These are phyloP conservation scores for Epichloe brachyelytri DNA, from an alignment of 2,329 filamentous ascomycete species.

Conservation along the genomic window DNA sequence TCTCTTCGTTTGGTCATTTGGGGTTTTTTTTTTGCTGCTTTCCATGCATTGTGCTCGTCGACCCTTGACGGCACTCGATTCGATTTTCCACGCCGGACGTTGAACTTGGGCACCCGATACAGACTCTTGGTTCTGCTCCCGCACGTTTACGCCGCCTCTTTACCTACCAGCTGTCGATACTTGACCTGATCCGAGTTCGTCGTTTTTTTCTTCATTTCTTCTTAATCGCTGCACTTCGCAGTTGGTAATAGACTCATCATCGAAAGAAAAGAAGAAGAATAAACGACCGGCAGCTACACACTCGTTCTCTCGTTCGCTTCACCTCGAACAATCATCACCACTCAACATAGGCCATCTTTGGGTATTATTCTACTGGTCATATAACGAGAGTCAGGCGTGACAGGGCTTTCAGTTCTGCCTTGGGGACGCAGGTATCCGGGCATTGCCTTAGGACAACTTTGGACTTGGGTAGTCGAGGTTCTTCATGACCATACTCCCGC, in stretches of 20 bases:
- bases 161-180: not conserved
- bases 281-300: not conserved
- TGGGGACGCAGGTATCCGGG: no score
- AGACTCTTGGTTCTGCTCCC: not conserved
- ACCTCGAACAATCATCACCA: not conserved
- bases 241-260: not conserved
- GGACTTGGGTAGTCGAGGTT: no score
- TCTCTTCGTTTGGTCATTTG: not conserved
- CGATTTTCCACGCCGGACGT: constrained; percentile 2
- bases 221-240: not conserved
- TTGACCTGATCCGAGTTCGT: not conserved
- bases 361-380: no score
- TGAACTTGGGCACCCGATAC: not conserved
- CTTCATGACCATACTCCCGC: no score
- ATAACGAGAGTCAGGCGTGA: no score
- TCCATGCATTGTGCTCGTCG: not conserved
- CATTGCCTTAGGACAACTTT: no score
- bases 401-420: no score
- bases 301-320: not conserved
- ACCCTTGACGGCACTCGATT: not conserved
- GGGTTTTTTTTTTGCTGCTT: not conserved
- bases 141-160: not conserved
- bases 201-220: not conserved
- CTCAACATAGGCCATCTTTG: no score
- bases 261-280: not conserved